Conservation (phyloP, 495 filamentous ascomycete genomes). For the Neurospora sp. region DNA sequence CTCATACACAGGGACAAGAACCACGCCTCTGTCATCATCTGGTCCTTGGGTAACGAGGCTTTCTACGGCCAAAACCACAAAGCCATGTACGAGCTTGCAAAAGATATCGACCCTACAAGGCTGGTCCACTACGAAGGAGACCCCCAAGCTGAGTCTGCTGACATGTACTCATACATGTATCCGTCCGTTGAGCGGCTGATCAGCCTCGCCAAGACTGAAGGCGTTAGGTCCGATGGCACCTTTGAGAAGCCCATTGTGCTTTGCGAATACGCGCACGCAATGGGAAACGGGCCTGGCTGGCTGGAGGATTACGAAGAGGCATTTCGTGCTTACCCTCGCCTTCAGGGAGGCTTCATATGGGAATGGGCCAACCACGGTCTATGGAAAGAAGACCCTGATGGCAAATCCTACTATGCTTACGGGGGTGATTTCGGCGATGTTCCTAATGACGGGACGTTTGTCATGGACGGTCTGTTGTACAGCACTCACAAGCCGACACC, state of each 20-base stretch:
- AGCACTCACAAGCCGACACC: conserved; percentile 50
- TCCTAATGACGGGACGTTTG: conserved; percentile 56
- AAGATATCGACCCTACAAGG: conserved; percentile 43
- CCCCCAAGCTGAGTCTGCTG: conserved; percentile 43
- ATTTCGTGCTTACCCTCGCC: conserved; percentile 44
- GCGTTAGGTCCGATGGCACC: conserved; percentile 24
- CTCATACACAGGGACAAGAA: conserved; percentile 58
- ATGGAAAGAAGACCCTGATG: conserved; percentile 36
- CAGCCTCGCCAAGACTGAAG: conserved; percentile 28
- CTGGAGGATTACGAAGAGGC: conserved; percentile 55
- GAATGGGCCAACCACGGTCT: conserved; percentile 68
- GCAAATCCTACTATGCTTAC: conserved; percentile 50
- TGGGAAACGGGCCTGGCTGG: conserved; percentile 63
- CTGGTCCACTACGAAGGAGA: conserved; percentile 62
- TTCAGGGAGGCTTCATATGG: conserved; percentile 66
- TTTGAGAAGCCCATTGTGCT: conserved; percentile 50
- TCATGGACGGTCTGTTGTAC: conserved; percentile 54
- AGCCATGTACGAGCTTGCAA: conserved; percentile 55
- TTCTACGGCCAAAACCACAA: conserved; percentile 56
- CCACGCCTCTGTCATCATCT: conserved; percentile 56
- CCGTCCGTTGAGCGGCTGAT: conserved; percentile 41
- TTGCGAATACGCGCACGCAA: conserved; percentile 61
- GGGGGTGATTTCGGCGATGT: conserved; percentile 59
- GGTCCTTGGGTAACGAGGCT: conserved; percentile 61
- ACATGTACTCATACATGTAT: conserved; percentile 63